Evolutionary conservation across 495 filamentous ascomycete species (phyloP), one percentile per base, ranked within the genome.

Genomic region (Daldinia bambusicola): DNA sequence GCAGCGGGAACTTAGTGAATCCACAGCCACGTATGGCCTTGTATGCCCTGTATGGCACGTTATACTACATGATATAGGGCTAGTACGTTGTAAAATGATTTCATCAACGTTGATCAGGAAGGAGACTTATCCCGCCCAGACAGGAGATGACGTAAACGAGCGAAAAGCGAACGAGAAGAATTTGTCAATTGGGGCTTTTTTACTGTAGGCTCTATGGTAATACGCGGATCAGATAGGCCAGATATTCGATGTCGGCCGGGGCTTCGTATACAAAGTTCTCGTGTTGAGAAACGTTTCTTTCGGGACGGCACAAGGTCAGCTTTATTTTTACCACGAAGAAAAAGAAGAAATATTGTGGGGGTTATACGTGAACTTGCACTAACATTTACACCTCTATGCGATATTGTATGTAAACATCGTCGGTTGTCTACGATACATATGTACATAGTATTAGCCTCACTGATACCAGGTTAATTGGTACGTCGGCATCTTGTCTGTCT

Each of bases 181-280:
- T 50, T 53, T 36, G 26, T 55, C 37, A 55, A 67, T 55, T 66
- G 26, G 3, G 22, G 8, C 6, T 52, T 14, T 34, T 40, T 56
- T 69, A 9, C 51, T 53, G 53, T 36, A 37, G 18, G 26, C 45
- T 45, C 69, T 63, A 62, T 60, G 63, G 67, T 67, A 63, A 67
- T 32, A 20, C 32, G 56, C 63, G 64, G 63, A 30, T 57, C 51
- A 67, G 32, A 58, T 2, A 37, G 40, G 31, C 22, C 36, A 43
- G 37, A 8, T 20, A 38, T 30, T 8, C 51, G n/a, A 55, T 31
- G 8, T 34, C 30, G n/a, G 32, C n/a, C 53, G 32, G 34, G 50
- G 40, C 32, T 63, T 67, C 59, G 57, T 67, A 55, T 71, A 38
- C 53, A 56, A 9, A 37, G n/a, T 37, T 56, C 14, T 18, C 53